A percentile compares a stretch with the other conserved stretches of the same genome.
These are phyloP conservation scores for Oryza meridionalis DNA, from an alignment of 176 grass and related monocot genomes.

Conservation along the genomic window DNA sequence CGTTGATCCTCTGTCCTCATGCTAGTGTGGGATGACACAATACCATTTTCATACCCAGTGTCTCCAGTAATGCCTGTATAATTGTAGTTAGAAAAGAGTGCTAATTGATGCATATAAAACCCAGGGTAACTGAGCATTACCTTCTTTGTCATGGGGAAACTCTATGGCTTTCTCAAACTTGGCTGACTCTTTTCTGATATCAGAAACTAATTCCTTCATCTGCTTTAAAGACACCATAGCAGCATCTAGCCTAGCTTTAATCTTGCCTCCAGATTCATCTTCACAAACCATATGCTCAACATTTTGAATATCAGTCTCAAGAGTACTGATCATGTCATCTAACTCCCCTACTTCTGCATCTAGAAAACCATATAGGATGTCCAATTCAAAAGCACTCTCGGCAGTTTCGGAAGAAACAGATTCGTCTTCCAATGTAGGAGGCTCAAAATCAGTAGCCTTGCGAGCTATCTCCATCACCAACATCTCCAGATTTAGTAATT, in stretches of 20 bases:
- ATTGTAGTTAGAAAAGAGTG: slow-evolving; percentile 45
- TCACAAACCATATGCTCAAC: slow-evolving; percentile 40
- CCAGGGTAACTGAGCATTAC: slow-evolving; percentile 47
- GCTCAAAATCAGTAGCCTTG: slow-evolving; percentile 61
- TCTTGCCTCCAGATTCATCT: slow-evolving; percentile 55
- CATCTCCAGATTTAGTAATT: slow-evolving; percentile 87
- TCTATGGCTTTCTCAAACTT: slow-evolving; percentile 65
- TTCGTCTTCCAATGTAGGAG: slow-evolving; percentile 45
- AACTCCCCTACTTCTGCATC: slow-evolving; percentile 83
- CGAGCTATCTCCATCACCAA: slow-evolving; percentile 77
- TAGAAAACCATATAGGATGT: slow-evolving; percentile 61
- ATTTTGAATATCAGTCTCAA: slow-evolving; percentile 68
- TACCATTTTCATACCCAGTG: slow-evolving; percentile 50
- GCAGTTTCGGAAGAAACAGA: slow-evolving; percentile 54
- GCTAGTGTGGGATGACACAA: slow-evolving; percentile 44
- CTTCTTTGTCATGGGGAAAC: slow-evolving; percentile 49
- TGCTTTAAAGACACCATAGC: slow-evolving; percentile 61
- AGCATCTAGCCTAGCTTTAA: slow-evolving; percentile 58
- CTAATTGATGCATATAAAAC: slow-evolving; percentile 5
- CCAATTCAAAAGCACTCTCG: slow-evolving; percentile 69
- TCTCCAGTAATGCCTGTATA: slow-evolving; percentile 53
- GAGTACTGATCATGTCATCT: slow-evolving; percentile 60
- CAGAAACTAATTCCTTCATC: slow-evolving; percentile 70
- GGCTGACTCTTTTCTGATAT: slow-evolving; percentile 68
- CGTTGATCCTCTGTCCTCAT: slow-evolving; percentile 59